Evolutionary conservation across 768 basidiomycete genomes (phyloP).

Genomic region (Amylocystis lapponica): DNA sequence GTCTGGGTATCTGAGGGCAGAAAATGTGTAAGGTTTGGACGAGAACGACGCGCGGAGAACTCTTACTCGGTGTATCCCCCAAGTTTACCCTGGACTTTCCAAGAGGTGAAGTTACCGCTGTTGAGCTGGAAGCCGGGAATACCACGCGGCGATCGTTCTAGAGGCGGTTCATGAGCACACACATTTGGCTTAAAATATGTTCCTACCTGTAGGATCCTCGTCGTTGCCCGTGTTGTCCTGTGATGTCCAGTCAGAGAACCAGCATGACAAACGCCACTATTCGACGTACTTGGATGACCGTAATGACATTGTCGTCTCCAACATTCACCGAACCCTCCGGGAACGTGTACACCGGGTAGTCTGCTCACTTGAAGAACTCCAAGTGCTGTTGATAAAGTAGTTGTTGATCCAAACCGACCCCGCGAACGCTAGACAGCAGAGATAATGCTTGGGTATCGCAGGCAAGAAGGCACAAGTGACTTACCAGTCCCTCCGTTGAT

Average conservation of each 20-base stretch:
- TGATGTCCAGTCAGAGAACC: background rate
- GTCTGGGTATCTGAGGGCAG: conserved; percentile 58
- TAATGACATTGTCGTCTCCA: conserved; percentile 67
- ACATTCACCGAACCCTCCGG: conserved; percentile 46
- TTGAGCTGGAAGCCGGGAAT: conserved; percentile 72
- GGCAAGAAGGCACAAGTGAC: background rate
- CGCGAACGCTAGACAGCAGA: conserved; percentile 52
- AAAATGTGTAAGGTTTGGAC: background rate
- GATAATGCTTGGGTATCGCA: background rate
- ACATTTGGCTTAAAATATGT: no score
- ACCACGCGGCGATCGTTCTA: conserved; percentile 68
- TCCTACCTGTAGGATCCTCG: conserved; percentile 33
- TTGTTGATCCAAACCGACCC: conserved; percentile 79
- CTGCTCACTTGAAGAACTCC: conserved; percentile 52
- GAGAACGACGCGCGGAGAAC: background rate
- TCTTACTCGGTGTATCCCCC: conserved; percentile 36
- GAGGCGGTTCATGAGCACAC: no score
- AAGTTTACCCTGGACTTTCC: conserved; percentile 42
- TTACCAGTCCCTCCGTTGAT: conserved; percentile 78
- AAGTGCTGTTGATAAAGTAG: conserved; percentile 64
- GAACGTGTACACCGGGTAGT: conserved; percentile 63
- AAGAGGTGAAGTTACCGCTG: conserved; percentile 39
- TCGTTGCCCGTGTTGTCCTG: conserved; percentile 75
- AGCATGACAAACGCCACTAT: background rate
- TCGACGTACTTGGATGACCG: conserved; percentile 49